Evolutionary conservation across 192 early-diverging fungal genomes (phyloP), one percentile per base, ranked within the genome.

Genomic region (Glomus cerebriforme): DNA sequence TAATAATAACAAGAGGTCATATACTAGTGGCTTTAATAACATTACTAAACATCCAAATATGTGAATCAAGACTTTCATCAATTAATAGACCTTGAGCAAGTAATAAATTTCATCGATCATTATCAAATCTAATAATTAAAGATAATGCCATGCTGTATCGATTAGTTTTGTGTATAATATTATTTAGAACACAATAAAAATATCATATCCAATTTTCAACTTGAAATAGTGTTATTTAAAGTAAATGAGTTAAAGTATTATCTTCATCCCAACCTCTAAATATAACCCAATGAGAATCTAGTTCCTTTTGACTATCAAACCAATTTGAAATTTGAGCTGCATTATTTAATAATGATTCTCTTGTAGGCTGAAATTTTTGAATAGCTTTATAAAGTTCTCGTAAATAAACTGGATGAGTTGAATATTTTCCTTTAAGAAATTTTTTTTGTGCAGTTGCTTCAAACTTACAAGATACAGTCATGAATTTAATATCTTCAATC

Each of bases 121-220:
- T 0, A 4, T 67, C 9, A 35, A 67, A 67, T 31, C 65, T 9
- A 24, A 67, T 9, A 34, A 67, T 34, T 67, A 67, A 35, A 34
- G 22, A 67, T 32, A 67, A 13, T 0, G 0, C 4, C 19, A 67
- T 67, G 4, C 19, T 32, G 32, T 67, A 67, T 22, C 32, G 1
- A 6, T 67, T 67, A 12, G 19, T 67, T 67, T 67, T 67, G 2
- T 67, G 9, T 13, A 9, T 67, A 32, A 34, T 37, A 37, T 67
- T 1, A 67, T 67, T 67, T 0, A 67, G 10, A 1, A 67, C 1
- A 67, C 32, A 67, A 37, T 67, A 1, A 34, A 19, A 67, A 67
- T 34, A 67, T n/a, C 32, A 10, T 32, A 67, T 67, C 34, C 34
- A 67, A 67, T 67, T 37, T 37, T 67, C 13, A 35, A 67, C 35